Percentiles rank a stretch among this genome's conserved stretches.
These are phyloP conservation scores for Amphicarpaea edgeworthii DNA, from an alignment of 306 rosid genomes.

Conservation along the genomic window DNA sequence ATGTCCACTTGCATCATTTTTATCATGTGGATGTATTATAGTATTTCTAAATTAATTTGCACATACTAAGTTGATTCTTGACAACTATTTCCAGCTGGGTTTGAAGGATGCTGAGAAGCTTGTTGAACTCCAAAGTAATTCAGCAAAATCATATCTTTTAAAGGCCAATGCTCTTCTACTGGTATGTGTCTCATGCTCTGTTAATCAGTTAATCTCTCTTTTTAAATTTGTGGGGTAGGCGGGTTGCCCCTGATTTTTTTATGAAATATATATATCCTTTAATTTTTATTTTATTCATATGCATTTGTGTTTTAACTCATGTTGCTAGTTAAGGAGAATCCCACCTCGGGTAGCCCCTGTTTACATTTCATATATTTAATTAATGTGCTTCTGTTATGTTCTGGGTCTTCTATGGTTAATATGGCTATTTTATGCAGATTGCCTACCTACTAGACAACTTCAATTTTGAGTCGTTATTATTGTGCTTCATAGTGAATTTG, in stretches of 20 bases:
- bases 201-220: constrained; percentile 5
- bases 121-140: constrained; percentile 57
- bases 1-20: constrained; percentile 49
- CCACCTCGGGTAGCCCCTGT: background rate
- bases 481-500: constrained; percentile 22
- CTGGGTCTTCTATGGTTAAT: constrained; percentile 24
- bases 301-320: background rate
- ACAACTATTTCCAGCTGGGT: constrained; percentile 77
- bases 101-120: constrained; percentile 93
- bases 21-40: constrained; percentile 38
- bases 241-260: constrained; percentile 31
- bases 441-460: constrained; percentile 19
- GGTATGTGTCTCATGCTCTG: constrained; percentile 56
- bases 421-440: constrained; percentile 18
- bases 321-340: constrained; percentile 17
- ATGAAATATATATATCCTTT: background rate
- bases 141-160: constrained; percentile 75
- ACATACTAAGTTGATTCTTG: constrained; percentile 38
- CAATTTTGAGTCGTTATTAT: constrained; percentile 20
- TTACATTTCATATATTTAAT: constrained; percentile 7
- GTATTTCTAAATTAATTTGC: constrained; percentile 32
- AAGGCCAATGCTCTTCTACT: constrained; percentile 77
- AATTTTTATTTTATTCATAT: constrained; percentile 12
- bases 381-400: background rate
- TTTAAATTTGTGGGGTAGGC: constrained; percentile 32